These are phyloP conservation scores for Chaetomiaceae sp. DNA, from an alignment of 2,329 filamentous ascomycete species.

Conservation along the genomic window DNA sequence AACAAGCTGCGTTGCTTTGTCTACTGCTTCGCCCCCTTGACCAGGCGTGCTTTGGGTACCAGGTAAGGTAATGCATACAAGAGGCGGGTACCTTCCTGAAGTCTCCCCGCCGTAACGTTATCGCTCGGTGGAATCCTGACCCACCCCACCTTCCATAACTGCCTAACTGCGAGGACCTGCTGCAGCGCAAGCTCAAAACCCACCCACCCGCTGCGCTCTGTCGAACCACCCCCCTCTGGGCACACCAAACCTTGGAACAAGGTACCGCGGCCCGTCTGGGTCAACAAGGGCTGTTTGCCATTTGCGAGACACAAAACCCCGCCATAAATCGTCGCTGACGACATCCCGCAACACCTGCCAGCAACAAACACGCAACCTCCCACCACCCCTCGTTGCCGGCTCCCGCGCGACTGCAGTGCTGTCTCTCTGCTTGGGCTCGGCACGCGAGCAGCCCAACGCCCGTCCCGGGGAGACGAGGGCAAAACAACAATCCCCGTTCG, in stretches of 20 bases:
- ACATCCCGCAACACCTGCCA: slow-evolving; percentile 19
- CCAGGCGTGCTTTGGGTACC: no score
- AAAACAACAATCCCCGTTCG: neutral
- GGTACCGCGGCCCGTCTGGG: slow-evolving; percentile 13
- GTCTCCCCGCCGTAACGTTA: no score
- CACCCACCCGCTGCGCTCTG: no score
- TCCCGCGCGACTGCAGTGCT: neutral
- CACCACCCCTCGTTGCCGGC: slow-evolving; percentile 1
- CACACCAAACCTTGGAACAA: neutral
- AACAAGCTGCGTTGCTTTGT: no score
- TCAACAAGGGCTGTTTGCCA: slow-evolving; percentile 19
- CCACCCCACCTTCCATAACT: no score
- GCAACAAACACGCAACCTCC: slow-evolving; percentile 5
- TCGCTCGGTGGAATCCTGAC: no score
- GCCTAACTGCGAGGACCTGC: no score
- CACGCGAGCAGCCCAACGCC: slow-evolving; percentile 4
- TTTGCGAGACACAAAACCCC: slow-evolving; percentile 32
- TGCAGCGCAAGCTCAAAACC: no score
- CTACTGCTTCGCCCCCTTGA: no score
- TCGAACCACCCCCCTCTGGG: slow-evolving; percentile 4
- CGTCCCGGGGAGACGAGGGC: neutral
- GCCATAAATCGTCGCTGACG: slow-evolving; percentile 28
- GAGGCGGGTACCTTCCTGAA: no score
- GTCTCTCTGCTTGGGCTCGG: slow-evolving; percentile 3
- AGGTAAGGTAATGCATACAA: no score